Conservation (phyloP, 768 basidiomycete species). For the Pleurotus sapidus region DNA sequence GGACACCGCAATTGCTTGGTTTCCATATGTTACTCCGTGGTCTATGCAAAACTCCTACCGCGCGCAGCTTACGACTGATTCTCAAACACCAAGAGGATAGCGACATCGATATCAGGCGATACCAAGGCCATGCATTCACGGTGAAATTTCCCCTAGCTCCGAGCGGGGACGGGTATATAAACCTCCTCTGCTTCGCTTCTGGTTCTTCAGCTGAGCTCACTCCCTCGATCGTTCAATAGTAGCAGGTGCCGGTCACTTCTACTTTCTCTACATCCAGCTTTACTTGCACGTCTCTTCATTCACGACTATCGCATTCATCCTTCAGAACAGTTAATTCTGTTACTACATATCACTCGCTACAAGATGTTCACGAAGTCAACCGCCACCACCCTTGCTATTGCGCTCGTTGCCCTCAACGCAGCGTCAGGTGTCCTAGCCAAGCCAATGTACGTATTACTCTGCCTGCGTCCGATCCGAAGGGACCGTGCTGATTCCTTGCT, state of each 20-base stretch:
- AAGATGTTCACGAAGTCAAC: constrained; percentile 6
- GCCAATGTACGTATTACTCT: not conserved
- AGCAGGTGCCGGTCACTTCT: constrained; percentile 8
- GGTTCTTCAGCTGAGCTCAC: constrained; percentile 7
- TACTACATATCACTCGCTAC: not conserved
- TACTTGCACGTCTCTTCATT: not conserved
- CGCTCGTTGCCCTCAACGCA: constrained; percentile 7
- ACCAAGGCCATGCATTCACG: no score
- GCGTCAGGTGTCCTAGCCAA: constrained; percentile 2
- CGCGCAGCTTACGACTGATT: no score
- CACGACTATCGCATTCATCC: not conserved
- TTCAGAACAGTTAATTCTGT: constrained; percentile 7
- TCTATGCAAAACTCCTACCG: no score
- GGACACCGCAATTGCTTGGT: no score
- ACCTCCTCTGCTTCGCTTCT: not conserved
- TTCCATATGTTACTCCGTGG: no score
- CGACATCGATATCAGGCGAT: no score
- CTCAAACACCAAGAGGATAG: no score
- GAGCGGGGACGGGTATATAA: not conserved
- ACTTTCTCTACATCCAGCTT: not conserved
- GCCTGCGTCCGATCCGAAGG: not conserved
- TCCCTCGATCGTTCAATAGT: not conserved
- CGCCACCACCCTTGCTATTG: constrained; percentile 3
- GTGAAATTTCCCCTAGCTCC: no score
- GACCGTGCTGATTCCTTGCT: not conserved